Evolutionary conservation across 768 basidiomycete genomes (phyloP), one percentile per base, ranked within the genome.

Genomic region (Mycena rebaudengoi): DNA sequence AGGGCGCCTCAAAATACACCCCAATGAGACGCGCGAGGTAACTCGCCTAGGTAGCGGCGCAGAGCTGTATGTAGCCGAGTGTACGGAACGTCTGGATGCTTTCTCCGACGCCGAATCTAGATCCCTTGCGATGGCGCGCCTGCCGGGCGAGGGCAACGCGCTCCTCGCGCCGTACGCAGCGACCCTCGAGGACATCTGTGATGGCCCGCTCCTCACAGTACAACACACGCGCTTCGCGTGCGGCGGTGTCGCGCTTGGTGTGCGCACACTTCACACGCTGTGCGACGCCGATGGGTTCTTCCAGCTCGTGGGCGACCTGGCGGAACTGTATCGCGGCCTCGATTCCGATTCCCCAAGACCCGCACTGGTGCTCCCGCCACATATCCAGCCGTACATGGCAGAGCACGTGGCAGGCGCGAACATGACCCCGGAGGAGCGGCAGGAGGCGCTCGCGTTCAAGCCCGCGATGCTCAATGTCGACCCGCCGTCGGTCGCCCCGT

Each of bases 171-270:
- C 69, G 6, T 70, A 57, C 40, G 67, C 68, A 29, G 35, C 62
- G 32, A 51, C 59, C 11, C 60, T 53, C 18, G 62, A 60, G 7
- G 57, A 35, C 5, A 37, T 46, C 35, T 53, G 18, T 25, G 30
- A 40, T 41, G 59, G 39, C 4, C 54, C 65, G 4, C 40, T 70
- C 37, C 32, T 70, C 25, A 60, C 67, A 32, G 52, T 70, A 14
- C 70, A 70, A 43, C 67, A 62, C 21, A 70, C 70, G 13, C 67
- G 65, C 21, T 70, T 70, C 29, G 62, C 56, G n/a, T 70, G 70
- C 49, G 67, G 70, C 7, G 48, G 58, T 30, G 70, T 67, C 18
- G 49, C 64, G 20, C 39, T 70, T 12, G 70, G 70, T 25, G 56
- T 70, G 10, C 64, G 70, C 8, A 7, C 46, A 11, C 62, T 50